These are phyloP conservation scores for Phytopythium ostracodes DNA, from an alignment of 352 stramenopile species.

Conservation along the genomic window DNA sequence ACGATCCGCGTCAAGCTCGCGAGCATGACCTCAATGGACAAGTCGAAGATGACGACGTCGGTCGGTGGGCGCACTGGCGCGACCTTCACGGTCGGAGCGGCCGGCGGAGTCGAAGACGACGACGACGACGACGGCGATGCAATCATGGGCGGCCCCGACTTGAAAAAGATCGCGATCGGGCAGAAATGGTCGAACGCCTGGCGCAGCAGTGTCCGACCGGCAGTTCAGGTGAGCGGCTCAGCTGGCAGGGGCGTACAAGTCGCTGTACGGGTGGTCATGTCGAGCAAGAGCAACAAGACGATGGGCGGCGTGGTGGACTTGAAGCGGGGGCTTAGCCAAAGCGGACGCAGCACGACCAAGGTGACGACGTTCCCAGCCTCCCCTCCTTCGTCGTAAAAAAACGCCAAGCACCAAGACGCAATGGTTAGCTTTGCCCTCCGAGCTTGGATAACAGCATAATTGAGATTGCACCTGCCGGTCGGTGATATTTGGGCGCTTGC, in stretches of 20 bases:
- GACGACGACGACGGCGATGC: neutral
- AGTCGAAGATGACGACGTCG: neutral
- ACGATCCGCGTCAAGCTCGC: conserved; percentile 6
- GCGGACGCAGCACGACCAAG: neutral
- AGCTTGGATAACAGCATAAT: too few species aligned
- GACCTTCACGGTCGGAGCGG: neutral
- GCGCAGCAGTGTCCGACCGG: neutral
- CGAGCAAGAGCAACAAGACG: neutral
- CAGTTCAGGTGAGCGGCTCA: neutral
- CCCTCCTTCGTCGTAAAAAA: neutral
- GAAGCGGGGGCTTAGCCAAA: neutral
- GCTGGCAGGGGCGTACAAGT: neutral
- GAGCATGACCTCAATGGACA: conserved; percentile 3
- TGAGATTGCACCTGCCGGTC: too few species aligned
- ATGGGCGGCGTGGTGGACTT: neutral
- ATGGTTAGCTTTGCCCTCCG: neutral
- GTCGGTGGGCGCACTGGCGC: neutral
- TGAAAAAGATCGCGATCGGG: neutral
- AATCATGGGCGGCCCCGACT: neutral
- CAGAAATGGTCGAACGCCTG: neutral
- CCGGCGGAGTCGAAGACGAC: neutral
- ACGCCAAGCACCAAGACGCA: neutral
- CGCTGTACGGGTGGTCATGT: neutral
- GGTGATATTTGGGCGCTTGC: too few species aligned
- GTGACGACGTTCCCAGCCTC: neutral